Conservation (phyloP, 371 early-diverging fungal species). For the Mucor lusitanicus region DNA sequence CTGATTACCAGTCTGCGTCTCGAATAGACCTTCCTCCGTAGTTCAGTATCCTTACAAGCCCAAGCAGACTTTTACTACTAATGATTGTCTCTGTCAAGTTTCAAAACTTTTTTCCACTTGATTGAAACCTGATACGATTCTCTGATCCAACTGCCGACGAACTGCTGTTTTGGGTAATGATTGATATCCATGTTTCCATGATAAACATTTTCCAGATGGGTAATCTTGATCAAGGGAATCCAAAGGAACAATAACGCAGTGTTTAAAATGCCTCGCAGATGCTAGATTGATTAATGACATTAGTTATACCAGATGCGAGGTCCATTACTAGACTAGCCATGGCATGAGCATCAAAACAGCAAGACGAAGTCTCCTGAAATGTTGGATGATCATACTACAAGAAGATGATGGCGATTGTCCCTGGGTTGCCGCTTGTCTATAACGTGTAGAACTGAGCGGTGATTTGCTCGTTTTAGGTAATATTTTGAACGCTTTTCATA, state of each 20-base stretch:
- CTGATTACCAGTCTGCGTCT: not conserved
- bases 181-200: not conserved
- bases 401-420: not conserved
- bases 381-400: not conserved
- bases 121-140: not conserved
- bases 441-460: not conserved
- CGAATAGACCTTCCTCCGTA: not conserved
- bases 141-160: not conserved
- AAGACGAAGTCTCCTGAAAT: not conserved
- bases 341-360: not conserved
- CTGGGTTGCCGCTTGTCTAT: not conserved
- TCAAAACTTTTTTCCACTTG: not conserved
- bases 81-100: not conserved
- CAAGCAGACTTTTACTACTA: not conserved
- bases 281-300: not conserved
- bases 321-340: no score
- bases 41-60: not conserved
- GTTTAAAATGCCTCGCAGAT: not conserved
- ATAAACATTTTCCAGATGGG: not conserved
- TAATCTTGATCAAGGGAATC: not conserved
- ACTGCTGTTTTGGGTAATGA: not conserved
- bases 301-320: not conserved
- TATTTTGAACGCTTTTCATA: not conserved
- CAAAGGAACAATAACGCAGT: not conserved
- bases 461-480: not conserved